A percentile compares a stretch with the other conserved stretches of the same genome.
Evolutionary conservation across 176 grass and related monocot genomes (phyloP).

Genomic region (Panicum miliaceum): DNA sequence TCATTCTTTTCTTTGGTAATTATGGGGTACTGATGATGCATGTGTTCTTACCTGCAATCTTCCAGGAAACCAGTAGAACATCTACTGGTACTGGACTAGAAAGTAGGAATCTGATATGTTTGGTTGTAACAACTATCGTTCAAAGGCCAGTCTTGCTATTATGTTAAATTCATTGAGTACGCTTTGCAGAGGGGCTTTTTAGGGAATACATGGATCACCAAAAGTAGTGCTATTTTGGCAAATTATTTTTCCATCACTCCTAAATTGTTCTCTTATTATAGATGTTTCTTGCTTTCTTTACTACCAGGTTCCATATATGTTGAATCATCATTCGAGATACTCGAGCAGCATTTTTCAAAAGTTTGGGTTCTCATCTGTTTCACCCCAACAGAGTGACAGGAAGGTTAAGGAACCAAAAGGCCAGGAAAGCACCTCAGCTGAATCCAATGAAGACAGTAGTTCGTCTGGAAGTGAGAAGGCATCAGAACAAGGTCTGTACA

Average conservation of each 20-base stretch:
- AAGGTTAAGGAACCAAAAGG: conserved; percentile 43
- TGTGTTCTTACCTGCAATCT: neutral
- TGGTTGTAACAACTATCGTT: neutral
- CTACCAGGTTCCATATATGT: conserved; percentile 26
- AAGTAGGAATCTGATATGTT: neutral
- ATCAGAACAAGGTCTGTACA: conserved; percentile 35
- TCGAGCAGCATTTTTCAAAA: conserved; percentile 57
- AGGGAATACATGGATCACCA: neutral
- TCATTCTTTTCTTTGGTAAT: neutral
- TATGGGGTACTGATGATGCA: neutral
- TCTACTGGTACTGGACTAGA: neutral
- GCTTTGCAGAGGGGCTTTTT: neutral
- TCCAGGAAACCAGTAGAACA: neutral
- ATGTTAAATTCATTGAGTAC: neutral
- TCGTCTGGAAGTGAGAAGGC: conserved; percentile 37
- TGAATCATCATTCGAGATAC: conserved; percentile 44
- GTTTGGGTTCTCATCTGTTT: conserved; percentile 65
- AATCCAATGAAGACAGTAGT: conserved; percentile 18
- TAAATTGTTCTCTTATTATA: conserved; percentile 9
- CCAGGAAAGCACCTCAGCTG: conserved; percentile 21
- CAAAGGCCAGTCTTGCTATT: neutral
- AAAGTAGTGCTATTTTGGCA: neutral
- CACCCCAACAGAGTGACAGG: conserved; percentile 41
- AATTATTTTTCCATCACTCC: neutral
- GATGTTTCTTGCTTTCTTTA: conserved; percentile 23